phyloP scores from a whole-genome alignment of 371 early-diverging fungal genomes.

The Mucor mucedo region DNA sequence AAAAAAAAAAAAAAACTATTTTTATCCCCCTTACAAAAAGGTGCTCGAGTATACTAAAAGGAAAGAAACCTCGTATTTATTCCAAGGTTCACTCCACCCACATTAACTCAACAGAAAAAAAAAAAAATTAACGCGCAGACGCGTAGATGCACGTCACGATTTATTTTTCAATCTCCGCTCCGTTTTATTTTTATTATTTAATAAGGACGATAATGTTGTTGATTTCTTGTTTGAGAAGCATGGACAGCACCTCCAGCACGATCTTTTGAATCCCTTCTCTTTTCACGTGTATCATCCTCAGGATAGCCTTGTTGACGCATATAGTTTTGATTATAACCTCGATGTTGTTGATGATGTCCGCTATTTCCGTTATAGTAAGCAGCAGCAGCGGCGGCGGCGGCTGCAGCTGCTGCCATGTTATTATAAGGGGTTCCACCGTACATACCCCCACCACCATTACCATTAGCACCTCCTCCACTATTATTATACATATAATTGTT shows the following conservation, averaged over 20 bases:
- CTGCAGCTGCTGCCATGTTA: constrained; percentile 29
- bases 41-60: constrained; percentile 18
- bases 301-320: constrained; percentile 15
- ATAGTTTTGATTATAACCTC: constrained; percentile 8
- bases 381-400: constrained; percentile 23
- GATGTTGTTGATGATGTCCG: constrained; percentile 9
- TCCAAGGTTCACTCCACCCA: neutral
- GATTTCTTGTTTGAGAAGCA: constrained; percentile 46
- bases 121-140: constrained; percentile 5
- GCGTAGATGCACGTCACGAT: neutral
- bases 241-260: constrained; percentile 42
- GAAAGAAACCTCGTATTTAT: constrained; percentile 26
- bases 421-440: constrained; percentile 34
- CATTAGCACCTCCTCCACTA: neutral
- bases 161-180: neutral
- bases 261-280: constrained; percentile 21
- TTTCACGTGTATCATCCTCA: constrained; percentile 13
- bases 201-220: constrained; percentile 47
- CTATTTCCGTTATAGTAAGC: constrained; percentile 20
- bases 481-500: constrained; percentile 32
- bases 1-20: constrained; percentile 4
- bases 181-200: constrained; percentile 15
- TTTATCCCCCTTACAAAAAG: constrained; percentile 15
- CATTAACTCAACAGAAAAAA: constrained; percentile 2
- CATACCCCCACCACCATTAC: constrained; percentile 13